Base-by-base conservation (phyloP, 2,329 filamentous ascomycete species). In the Amauroascus verrucosus region DNA sequence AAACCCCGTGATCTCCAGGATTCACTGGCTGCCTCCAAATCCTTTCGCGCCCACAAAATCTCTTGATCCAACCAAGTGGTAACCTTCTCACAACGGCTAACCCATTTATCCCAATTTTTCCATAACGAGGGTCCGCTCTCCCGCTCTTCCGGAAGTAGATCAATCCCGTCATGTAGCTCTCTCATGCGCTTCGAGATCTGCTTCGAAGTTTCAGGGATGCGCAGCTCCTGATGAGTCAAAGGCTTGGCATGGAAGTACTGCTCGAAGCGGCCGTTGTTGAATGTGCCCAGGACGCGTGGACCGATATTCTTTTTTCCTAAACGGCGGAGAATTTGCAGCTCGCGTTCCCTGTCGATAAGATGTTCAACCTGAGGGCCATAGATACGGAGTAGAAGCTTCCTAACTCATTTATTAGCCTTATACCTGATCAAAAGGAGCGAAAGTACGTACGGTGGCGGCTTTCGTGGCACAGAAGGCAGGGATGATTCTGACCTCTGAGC, bases 111-210 rank as follows among this genome's bases (percentile, higher is more conserved):
- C 91, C 91, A 98, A 65, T 95, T 97, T 60, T 80, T 83, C 80
- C 88, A 95, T 9, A 95, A 85, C 53, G 83, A 84, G 0, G 93
- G 86, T 0, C 93, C 93, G 18, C 78, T 82, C 33, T 86, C 79
- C 48, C 83, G 79, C 69, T 98, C 93, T 33, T 83, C 76, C 1
- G 84, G 79, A 0, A 95, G 77, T 18, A 98, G 75, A 26, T 96
- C 89, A 57, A 98, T 85, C 0, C 93, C 93, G 50, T 95, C 87
- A 63, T 98, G 93, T 33, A 98, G 77, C 69, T 98, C 93, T 58
- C 90, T 80, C 88, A 98, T 95, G 48, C 93, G 86, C 75, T 97
- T 97, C 11, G 93, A 91, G 64, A 98, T 98, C 65, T 95, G 87
- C 63, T 81, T 86, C 32, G 86, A 94, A 0, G 88, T 96, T 48